Base-by-base conservation (phyloP, 768 basidiomycete genomes). In the Kwoniella dendrophila region DNA sequence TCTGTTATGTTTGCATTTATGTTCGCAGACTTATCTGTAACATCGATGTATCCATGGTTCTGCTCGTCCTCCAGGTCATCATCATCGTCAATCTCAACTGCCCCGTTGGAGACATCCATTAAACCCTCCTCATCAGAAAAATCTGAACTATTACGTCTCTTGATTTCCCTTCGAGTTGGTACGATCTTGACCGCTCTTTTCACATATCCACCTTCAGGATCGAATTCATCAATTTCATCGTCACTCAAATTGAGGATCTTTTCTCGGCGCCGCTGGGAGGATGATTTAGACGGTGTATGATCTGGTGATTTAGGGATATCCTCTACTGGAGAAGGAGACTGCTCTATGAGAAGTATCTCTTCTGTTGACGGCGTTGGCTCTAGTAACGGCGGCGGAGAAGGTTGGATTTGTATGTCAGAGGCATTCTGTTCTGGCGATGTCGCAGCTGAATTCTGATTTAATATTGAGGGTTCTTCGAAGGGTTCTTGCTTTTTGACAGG, bases 181-280 rank as follows among this genome's bases (percentile, higher is more conserved):
- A 68, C 67, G 16, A 74, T 74, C 10, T 33, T 65, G 41, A 38
- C 8, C 36, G 8, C 30, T 12, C 59, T 61, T 14, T 44, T 48
- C 8, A 61, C 41, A 22, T 41, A 33, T 10, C 66, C 64, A 1
- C 60, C 59, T 36, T 66, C 70, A 3, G 63, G 53, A 41, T 66
- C 67, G 59, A 61, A 69, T 53, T 70, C 70, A 38, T 72, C 70
- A 24, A 53, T 40, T 43, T 74, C 73, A 49, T 70, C 70, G 27
- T 70, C 64, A 26, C 58, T 63, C 14, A 71, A 27, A 14, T 59
- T 43, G 16, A 74, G 24, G 4, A 65, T 38, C 50, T 63, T 63
- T 14, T 54, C 59, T 10, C 59, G 30, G 18, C 22, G 22, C 44
- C 30, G 12, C 32, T 26, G 38, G 10, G 55, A 49, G n/a, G n/a